These are phyloP conservation scores for Penicillium expansum DNA, from an alignment of 2,329 filamentous ascomycete genomes.

Conservation along the genomic window DNA sequence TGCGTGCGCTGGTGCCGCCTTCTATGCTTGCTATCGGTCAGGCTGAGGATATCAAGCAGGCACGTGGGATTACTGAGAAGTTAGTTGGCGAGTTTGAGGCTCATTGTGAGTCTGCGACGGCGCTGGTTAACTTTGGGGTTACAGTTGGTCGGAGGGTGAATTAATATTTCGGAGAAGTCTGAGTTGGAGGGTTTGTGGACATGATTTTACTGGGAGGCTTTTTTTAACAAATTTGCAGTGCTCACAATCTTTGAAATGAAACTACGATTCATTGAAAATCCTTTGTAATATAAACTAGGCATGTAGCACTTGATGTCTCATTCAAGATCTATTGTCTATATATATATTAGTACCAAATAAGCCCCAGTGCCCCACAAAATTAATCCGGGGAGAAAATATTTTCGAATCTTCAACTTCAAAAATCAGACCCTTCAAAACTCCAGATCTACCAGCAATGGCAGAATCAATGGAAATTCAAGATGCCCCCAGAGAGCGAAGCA, in stretches of 20 bases:
- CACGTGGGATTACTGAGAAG: constrained; percentile 5
- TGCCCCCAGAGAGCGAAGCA: constrained; percentile 15
- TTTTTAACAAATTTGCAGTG: not conserved
- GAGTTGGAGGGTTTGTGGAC: not conserved
- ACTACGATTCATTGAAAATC: not conserved
- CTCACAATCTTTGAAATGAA: no score
- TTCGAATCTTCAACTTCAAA: not conserved
- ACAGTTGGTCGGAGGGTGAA: constrained; percentile 16
- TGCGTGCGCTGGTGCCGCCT: constrained; percentile 14
- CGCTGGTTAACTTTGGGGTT: constrained; percentile 20
- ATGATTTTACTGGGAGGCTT: not conserved
- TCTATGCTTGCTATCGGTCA: constrained; percentile 15
- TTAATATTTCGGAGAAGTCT: not conserved
- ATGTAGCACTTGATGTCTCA: no score
- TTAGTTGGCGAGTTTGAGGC: constrained; percentile 18
- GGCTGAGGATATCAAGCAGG: constrained; percentile 6
- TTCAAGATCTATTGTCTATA: no score
- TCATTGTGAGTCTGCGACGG: constrained; percentile 12
- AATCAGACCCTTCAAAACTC: not conserved
- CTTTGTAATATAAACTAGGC: no score
- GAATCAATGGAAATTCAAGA: constrained; percentile 18
- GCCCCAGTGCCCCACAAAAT: not conserved
- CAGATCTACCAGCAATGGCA: not conserved
- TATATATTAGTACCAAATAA: not conserved
- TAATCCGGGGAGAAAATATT: not conserved